Evolutionary conservation across 768 basidiomycete species (phyloP).

Genomic region (Trametes cingulata): DNA sequence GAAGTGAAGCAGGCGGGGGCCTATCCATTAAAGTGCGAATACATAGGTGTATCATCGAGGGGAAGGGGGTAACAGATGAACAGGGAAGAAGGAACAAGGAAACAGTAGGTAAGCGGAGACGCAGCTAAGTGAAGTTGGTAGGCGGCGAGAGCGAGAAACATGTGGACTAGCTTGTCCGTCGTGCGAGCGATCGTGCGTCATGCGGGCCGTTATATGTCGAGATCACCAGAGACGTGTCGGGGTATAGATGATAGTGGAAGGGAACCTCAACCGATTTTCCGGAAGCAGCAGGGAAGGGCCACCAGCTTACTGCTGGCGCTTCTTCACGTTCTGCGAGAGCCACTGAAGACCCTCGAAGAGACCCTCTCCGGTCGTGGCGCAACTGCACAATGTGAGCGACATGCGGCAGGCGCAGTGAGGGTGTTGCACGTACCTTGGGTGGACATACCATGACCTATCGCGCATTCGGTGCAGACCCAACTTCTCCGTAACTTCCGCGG

Average conservation of each 20-base stretch:
- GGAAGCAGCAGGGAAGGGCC: constrained; percentile 11
- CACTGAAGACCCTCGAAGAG: constrained; percentile 97
- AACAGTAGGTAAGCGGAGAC: constrained; percentile 18
- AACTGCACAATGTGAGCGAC: constrained; percentile 47
- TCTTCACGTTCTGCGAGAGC: constrained; percentile 97
- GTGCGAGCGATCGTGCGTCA: constrained; percentile 34
- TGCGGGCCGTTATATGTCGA: constrained; percentile 34
- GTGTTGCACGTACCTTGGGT: constrained; percentile 74
- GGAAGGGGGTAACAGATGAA: constrained; percentile 23
- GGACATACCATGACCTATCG: constrained; percentile 98
- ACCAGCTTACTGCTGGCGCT: constrained; percentile 66
- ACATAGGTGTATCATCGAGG: constrained; percentile 33
- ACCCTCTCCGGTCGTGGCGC: constrained; percentile 95
- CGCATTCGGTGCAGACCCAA: constrained; percentile 94
- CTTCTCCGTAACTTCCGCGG: constrained; percentile 97
- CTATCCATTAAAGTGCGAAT: constrained; percentile 33
- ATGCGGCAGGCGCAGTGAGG: constrained; percentile 5
- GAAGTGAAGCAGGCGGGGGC: constrained; percentile 17
- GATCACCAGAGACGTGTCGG: constrained; percentile 27
- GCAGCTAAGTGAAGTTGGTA: constrained; percentile 4
- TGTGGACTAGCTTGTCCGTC: constrained; percentile 34
- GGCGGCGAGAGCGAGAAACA: constrained; percentile 16
- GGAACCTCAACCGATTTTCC: constrained; percentile 33
- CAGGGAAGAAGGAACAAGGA: constrained; percentile 13
- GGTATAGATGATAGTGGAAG: constrained; percentile 34